Conservation (phyloP, 2,329 filamentous ascomycete genomes). For the Eutypa lata region DNA sequence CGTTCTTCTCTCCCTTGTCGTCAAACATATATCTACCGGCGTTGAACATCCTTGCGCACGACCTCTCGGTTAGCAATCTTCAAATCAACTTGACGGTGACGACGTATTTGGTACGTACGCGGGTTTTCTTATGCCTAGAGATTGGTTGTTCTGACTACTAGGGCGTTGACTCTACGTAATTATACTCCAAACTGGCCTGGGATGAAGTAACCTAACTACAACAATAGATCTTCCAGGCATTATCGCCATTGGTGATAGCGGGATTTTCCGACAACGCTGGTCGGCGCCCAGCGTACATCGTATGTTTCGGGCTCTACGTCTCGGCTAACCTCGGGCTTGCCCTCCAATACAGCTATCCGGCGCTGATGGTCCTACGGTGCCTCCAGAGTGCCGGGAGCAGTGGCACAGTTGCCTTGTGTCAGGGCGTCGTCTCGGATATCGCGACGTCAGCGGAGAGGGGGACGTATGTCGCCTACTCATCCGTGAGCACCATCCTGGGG, state of each 20-base stretch:
- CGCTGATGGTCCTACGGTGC: conserved; percentile 37
- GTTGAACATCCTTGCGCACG: conserved; percentile 30
- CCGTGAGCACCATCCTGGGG: conserved; percentile 23
- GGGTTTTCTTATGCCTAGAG: neutral
- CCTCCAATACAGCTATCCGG: conserved; percentile 29
- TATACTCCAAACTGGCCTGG: too few relatives aligned
- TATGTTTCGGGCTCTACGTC: conserved; percentile 32
- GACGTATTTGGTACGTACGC: conserved; percentile 38
- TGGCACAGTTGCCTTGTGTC: conserved; percentile 38
- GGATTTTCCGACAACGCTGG: conserved; percentile 35
- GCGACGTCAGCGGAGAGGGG: conserved; percentile 34
- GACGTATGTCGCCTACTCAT: conserved; percentile 37
- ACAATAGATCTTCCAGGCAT: conserved; percentile 28
- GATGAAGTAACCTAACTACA: too few relatives aligned
- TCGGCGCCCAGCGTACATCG: conserved; percentile 34
- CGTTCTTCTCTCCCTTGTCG: conserved; percentile 5
- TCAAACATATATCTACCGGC: conserved; percentile 32
- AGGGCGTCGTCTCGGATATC: conserved; percentile 36
- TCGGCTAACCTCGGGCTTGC: conserved; percentile 32
- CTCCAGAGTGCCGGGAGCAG: conserved; percentile 42
- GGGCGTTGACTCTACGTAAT: too few relatives aligned
- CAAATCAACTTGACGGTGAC: conserved; percentile 49
- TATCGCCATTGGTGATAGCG: conserved; percentile 37
- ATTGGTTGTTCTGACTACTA: too few relatives aligned
- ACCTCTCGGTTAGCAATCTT: conserved; percentile 36